Conservation (phyloP, 2,329 filamentous ascomycete species). For the Colletotrichum lindemuthianum region DNA sequence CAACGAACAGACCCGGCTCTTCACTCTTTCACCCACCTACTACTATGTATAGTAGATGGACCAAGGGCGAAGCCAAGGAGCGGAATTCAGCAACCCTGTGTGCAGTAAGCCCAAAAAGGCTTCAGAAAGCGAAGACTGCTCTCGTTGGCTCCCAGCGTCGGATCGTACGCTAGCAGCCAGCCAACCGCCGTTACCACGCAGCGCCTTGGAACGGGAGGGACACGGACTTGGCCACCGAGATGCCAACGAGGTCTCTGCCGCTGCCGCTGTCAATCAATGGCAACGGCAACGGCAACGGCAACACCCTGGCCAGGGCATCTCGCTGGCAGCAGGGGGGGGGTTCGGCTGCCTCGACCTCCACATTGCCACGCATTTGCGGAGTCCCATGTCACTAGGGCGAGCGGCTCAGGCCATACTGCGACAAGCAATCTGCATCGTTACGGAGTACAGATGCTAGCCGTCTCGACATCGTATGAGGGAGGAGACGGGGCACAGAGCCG, state of each 20-base stretch:
- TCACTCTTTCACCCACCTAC: not conserved
- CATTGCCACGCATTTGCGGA: constrained; percentile 32
- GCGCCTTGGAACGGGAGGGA: constrained; percentile 17
- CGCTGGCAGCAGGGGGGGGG: constrained; percentile 1
- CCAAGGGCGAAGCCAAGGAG: constrained; percentile 14
- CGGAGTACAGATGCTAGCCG: no score
- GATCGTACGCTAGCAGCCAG: constrained; percentile 33
- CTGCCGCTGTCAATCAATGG: no score
- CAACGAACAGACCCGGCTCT: constrained; percentile 1
- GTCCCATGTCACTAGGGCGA: constrained; percentile 26
- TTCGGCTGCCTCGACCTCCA: constrained; percentile 21
- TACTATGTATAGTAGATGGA: no score
- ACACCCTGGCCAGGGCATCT: not conserved
- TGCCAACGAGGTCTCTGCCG: no score
- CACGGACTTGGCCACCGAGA: constrained; percentile 8
- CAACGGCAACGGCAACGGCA: no score
- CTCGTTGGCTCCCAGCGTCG: constrained; percentile 31
- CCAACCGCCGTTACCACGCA: constrained; percentile 22
- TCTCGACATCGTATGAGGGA: constrained; percentile 21
- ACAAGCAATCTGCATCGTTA: constrained; percentile 6
- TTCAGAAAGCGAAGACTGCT: constrained; percentile 36
- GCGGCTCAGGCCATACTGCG: constrained; percentile 31
- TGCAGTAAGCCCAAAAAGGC: constrained; percentile 33
- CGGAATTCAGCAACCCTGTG: constrained; percentile 25
- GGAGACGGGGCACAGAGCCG: constrained; percentile 14